Base-by-base conservation (phyloP, 139 green algal species). In the Haematococcus lacustris region DNA sequence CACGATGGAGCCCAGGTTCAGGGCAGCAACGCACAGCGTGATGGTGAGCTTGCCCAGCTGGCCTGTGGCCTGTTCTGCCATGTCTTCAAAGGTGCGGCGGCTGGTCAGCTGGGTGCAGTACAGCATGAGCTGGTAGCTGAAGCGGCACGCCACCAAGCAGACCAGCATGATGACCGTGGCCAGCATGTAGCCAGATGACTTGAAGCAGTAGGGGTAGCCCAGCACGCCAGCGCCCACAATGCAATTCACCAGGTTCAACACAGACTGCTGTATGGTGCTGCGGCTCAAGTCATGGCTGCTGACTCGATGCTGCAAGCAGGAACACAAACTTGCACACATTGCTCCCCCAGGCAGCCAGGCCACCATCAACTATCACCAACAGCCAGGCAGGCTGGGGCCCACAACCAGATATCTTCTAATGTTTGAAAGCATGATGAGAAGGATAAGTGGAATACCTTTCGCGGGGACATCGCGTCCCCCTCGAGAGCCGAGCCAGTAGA, bases 91-190 rank as follows among this genome's bases (percentile, higher is more conserved):
- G 1, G 72, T 88, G 6, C 76, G 76, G 51, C 80, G 81, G 39
- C 80, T 76, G 66, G 71, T 82, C 30, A 93, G 78, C 70, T 95
- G 88, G 39, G 71, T 76, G 60, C 78, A 80, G 77, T 89, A 76
- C 38, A 95, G 77, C 68, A 96, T 76, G 72, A 96, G 85, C 51
- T 87, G 77, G 82, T 89, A 90, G 66, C 70, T 86, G 39, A 92
- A 83, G 68, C 88, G 85, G 4, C 71, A 85, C 0, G 89, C 88
- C 0, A 74, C 33, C 47, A 94, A 65, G 59, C 78, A 88, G 32
- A 90, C 73, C 28, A 90, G 40, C 74, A 96, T 84, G 38, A 96
- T 79, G 34, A 87, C 1, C 0, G 83, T 87, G 9, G 83, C 87
- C 28, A 95, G 83, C 21, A 86, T 41, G 70, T 91, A 26, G 2